A percentile compares a stretch with the other conserved stretches of the same genome.
Conservation (phyloP, 2,329 filamentous ascomycete species). For the Xylaria sp. region DNA sequence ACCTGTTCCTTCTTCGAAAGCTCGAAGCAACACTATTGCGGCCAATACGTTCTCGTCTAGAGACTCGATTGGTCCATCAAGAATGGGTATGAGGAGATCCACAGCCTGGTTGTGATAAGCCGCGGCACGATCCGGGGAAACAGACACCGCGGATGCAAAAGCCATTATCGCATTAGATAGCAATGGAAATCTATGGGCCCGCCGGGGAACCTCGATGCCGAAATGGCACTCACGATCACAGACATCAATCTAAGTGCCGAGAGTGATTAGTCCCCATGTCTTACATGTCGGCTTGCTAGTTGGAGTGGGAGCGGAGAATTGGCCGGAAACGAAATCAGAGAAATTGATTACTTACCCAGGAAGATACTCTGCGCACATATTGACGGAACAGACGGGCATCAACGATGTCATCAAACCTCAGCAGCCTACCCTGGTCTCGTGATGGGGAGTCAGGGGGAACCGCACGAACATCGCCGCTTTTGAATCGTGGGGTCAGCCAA, state of each 20-base stretch:
- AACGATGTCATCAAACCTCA: conserved; percentile 8
- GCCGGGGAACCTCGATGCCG: not conserved
- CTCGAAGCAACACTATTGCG: conserved; percentile 16
- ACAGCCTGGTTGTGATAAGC: conserved; percentile 17
- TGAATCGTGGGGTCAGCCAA: not conserved
- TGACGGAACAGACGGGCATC: conserved; percentile 13
- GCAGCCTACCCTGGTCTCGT: not conserved
- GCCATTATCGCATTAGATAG: not conserved
- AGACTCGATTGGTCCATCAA: conserved; percentile 13
- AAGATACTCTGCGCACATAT: conserved; percentile 10
- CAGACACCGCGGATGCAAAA: conserved; percentile 8
- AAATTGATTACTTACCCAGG: not conserved
- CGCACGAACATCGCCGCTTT: not conserved
- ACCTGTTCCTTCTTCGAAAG: conserved; percentile 19
- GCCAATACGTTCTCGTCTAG: conserved; percentile 17
- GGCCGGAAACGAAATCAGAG: not conserved
- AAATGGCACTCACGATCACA: not conserved
- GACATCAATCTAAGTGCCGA: not conserved
- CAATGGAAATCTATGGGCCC: not conserved
- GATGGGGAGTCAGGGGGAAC: not conserved
- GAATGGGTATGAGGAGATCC: conserved; percentile 17
- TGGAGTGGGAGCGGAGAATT: not conserved
- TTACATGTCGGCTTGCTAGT: not conserved
- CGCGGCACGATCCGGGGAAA: not conserved
- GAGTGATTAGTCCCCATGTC: not conserved